A percentile compares a stretch with the other conserved stretches of the same genome.
Evolutionary conservation across 257 asterid genomes (phyloP).

Genomic region (Ajuga chamaepitys): DNA sequence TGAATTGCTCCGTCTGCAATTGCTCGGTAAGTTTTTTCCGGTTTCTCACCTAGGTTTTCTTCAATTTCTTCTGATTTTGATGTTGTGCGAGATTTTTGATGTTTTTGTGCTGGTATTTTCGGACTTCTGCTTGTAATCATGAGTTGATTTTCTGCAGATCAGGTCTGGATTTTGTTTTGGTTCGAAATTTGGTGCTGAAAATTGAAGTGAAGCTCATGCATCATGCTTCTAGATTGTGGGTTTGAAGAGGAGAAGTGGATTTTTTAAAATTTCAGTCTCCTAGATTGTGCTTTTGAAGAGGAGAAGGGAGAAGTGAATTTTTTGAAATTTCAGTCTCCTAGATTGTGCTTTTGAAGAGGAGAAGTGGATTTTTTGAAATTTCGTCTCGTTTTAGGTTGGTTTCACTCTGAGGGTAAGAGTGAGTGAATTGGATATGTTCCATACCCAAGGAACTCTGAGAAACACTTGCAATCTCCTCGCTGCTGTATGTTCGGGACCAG

Average conservation of each 20-base stretch:
- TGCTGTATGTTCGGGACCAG: conserved; percentile 42
- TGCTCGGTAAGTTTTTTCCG: conserved; percentile 18
- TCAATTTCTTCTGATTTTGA: conserved; percentile 14
- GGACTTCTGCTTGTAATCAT: conserved; percentile 11
- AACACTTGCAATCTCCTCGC: conserved; percentile 78
- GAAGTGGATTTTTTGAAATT: conserved; percentile 2
- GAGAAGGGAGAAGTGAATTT: conserved; percentile 12
- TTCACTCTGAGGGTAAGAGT: conserved; percentile 15
- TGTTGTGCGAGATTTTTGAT: background rate
- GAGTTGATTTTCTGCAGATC: conserved; percentile 24
- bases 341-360: conserved; percentile 21
- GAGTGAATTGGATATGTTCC: conserved; percentile 56
- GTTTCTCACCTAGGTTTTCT: conserved; percentile 19
- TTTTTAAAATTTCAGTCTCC: background rate
- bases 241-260: conserved; percentile 20
- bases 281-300: conserved; percentile 21
- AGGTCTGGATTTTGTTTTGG: conserved; percentile 3
- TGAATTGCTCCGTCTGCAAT: conserved; percentile 40
- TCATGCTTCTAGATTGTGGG: conserved; percentile 17
- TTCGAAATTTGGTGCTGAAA: background rate
- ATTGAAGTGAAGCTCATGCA: conserved; percentile 17
- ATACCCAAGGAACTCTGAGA: conserved; percentile 73
- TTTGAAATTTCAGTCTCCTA: background rate
- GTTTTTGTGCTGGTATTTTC: background rate
- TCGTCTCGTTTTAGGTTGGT: background rate